A percentile compares a stretch with the other conserved stretches of the same genome.
phyloP scores from a whole-genome alignment of 208 protist genomes.

The Acanthamoeba royreba region DNA sequence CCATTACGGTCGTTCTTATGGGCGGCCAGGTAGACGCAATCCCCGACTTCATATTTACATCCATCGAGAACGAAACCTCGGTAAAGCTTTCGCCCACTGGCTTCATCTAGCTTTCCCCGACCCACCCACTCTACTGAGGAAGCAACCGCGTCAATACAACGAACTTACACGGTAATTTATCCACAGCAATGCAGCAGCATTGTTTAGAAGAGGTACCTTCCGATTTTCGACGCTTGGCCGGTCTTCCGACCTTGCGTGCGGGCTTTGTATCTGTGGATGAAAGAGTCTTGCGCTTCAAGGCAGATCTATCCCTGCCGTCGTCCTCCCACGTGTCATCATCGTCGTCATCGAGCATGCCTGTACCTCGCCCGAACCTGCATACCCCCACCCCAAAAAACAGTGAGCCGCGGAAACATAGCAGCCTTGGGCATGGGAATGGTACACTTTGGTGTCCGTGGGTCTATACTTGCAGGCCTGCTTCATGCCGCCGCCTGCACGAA shows the following conservation, averaged over 20 bases:
- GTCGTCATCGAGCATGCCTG: too few species aligned
- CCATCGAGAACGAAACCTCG: neutral
- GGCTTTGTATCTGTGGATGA: neutral
- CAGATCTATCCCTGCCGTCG: too few species aligned
- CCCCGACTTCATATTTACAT: neutral
- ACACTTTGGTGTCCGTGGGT: neutral
- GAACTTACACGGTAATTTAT: neutral
- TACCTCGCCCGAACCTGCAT: too few species aligned
- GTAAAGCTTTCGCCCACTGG: neutral
- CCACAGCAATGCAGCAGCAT: neutral
- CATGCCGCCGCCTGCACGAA: neutral
- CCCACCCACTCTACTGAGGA: constrained; percentile 8
- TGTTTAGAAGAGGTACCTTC: neutral
- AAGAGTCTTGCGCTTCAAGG: too few species aligned
- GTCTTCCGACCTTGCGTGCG: neutral
- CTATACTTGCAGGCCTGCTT: neutral
- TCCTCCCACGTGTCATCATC: too few species aligned
- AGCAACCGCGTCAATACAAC: neutral
- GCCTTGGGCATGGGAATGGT: neutral
- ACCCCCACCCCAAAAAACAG: neutral
- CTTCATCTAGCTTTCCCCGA: neutral
- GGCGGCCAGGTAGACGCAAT: neutral
- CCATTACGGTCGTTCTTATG: neutral
- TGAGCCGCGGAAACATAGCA: neutral
- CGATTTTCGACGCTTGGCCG: neutral